Evolutionary conservation across 139 green algal species (phyloP), one percentile per base, ranked within the genome.

Genomic region (Gonium pectorale): DNA sequence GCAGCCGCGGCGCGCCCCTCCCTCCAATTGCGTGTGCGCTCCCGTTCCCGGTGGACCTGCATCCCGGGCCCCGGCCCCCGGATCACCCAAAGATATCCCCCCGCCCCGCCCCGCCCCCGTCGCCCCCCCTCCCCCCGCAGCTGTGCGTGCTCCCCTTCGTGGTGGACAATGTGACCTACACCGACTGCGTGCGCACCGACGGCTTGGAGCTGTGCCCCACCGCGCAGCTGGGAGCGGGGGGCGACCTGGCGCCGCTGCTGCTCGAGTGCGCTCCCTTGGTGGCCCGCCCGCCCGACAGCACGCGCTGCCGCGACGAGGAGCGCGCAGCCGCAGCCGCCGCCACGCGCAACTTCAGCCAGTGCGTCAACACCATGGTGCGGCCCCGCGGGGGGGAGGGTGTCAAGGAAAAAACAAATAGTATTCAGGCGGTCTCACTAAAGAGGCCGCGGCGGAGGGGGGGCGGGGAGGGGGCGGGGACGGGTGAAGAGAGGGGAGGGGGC

Each of bases 61-160:
- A n/a, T n/a, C n/a, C n/a, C n/a, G n/a, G n/a, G n/a, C n/a, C n/a
- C n/a, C n/a, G n/a, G n/a, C n/a, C n/a, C n/a, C n/a, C n/a, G n/a
- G n/a, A n/a, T 24, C 54, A 21, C 26, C 59, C 5, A 63, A 63
- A 24, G 17, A 15, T 5, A 8, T 29, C 54, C 19, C 54, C 19
- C 54, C 9, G 8, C 59, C 59, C 59, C 27, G 6, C 59, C 27
- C 38, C 59, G 29, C 56, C 19, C 56, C 9, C 56, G 6, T n/a
- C 24, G 19, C 19, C 56, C 56, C 56, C 22, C 17, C 56, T n/a
- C 6, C 56, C 56, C 44, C n/a, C 44, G 6, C 74, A 88, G 83
- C 51, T 85, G 26, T 88, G 83, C 64, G 13, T 88, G 11, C 60
- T 88, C 0, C 83, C 83, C 15, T 88, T 88, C 75, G 17, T 3